These are phyloP conservation scores for Kluyveromyces starmeri DNA, from an alignment of 805 yeast species.

Conservation along the genomic window DNA sequence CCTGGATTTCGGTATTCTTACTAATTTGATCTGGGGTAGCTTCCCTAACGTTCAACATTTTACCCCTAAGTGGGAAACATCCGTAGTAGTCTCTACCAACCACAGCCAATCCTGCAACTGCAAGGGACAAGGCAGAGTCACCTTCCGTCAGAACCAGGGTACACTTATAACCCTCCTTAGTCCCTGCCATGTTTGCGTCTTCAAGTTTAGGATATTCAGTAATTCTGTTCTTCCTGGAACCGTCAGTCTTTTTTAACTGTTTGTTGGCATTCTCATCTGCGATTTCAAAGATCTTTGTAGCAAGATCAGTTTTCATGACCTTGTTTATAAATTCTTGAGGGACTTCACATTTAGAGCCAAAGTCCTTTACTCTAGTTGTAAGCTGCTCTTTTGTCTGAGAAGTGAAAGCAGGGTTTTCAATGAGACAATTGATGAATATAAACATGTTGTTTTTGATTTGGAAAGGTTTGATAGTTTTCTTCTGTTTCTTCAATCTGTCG, in stretches of 20 bases:
- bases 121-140: constrained; percentile 87
- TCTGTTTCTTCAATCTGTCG: constrained; percentile 56
- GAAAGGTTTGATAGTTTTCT: constrained; percentile 70
- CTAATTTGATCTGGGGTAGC: constrained; percentile 93
- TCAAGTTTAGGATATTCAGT: constrained; percentile 85
- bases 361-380: constrained; percentile 80
- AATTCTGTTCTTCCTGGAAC: constrained; percentile 71
- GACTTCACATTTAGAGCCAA: constrained; percentile 78
- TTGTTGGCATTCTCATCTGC: constrained; percentile 85
- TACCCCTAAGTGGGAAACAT: constrained; percentile 92
- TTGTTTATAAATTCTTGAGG: constrained; percentile 69
- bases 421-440: constrained; percentile 79
- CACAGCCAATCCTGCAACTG: constrained; percentile 87
- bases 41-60: constrained; percentile 88
- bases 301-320: constrained; percentile 62
- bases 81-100: constrained; percentile 95
- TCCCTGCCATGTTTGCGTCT: constrained; percentile 96
- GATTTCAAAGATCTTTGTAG: constrained; percentile 62
- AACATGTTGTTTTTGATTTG: constrained; percentile 90
- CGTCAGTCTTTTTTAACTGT: constrained; percentile 83
- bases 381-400: constrained; percentile 96
- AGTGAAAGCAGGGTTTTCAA: constrained; percentile 95
- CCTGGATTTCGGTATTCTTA: constrained; percentile 90
- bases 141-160: constrained; percentile 94
- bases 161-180: constrained; percentile 83